These are phyloP conservation scores for Tricholoma sp. DNA, from an alignment of 768 basidiomycete genomes.

Conservation along the genomic window DNA sequence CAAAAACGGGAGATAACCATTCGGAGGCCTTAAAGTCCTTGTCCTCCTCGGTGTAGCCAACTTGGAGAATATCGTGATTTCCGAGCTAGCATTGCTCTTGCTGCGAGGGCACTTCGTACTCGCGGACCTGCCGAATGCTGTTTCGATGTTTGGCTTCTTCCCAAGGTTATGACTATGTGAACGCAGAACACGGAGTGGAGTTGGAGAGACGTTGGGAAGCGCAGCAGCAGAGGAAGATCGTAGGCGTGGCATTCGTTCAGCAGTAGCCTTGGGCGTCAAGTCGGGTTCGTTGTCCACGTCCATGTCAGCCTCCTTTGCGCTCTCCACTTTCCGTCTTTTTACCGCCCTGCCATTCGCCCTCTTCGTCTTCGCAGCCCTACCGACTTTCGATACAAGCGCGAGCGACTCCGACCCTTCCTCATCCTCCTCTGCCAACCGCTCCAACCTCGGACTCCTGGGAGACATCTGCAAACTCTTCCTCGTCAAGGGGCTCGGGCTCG, in stretches of 20 bases:
- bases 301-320: slow-evolving; percentile 11
- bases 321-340: slow-evolving; percentile 23
- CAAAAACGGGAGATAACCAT: neutral
- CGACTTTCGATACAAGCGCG: neutral
- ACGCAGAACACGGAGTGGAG: slow-evolving; percentile 11
- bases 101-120: neutral
- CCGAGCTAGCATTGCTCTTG: neutral
- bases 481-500: slow-evolving; percentile 31
- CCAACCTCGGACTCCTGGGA: slow-evolving; percentile 22
- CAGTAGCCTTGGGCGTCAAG: slow-evolving; percentile 15
- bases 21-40: slow-evolving; percentile 10
- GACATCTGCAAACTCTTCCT: slow-evolving; percentile 12
- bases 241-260: slow-evolving; percentile 8
- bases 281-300: slow-evolving; percentile 1
- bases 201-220: slow-evolving; percentile 4
- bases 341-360: slow-evolving; percentile 13
- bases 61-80: neutral
- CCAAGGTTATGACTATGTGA: slow-evolving; percentile 13
- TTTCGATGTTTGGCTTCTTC: slow-evolving; percentile 8
- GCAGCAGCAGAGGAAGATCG: neutral
- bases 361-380: neutral
- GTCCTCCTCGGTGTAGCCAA: slow-evolving; percentile 10
- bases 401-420: slow-evolving; percentile 13
- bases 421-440: slow-evolving; percentile 26
- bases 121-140: slow-evolving; percentile 1